Evolutionary conservation across 2,329 filamentous ascomycete genomes (phyloP).

Genomic region (Coniochaeta sp.): DNA sequence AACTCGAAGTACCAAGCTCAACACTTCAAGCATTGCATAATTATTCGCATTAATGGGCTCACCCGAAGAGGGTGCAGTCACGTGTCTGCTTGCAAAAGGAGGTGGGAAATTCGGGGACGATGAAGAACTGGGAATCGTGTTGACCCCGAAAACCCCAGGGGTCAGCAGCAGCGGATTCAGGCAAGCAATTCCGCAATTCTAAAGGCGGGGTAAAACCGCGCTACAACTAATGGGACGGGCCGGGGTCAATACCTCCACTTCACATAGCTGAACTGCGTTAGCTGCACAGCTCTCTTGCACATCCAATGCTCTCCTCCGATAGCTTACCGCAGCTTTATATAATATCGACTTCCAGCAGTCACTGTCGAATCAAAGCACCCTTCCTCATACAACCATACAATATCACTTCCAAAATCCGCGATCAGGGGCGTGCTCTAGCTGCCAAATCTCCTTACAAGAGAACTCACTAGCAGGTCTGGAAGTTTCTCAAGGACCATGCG

Average conservation of each 20-base stretch:
- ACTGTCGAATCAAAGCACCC: not conserved
- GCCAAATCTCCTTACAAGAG: not conserved
- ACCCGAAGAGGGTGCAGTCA: not conserved
- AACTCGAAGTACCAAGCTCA: not conserved
- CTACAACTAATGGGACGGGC: slow-evolving; percentile 1
- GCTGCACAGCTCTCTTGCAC: not conserved
- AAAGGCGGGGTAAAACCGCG: not conserved
- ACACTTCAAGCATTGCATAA: not conserved
- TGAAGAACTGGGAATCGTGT: not conserved
- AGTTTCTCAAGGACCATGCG: not conserved
- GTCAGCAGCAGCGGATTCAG: not conserved
- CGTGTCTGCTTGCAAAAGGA: not conserved
- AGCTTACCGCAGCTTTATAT: not conserved
- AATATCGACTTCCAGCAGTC: not conserved
- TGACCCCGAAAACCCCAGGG: not conserved
- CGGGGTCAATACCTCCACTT: not conserved
- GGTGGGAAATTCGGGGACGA: not conserved
- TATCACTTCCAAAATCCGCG: not conserved
- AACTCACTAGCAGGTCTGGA: not conserved
- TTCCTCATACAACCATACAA: not conserved
- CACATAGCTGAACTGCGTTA: not conserved
- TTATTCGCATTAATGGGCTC: not conserved
- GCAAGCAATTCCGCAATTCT: not conserved
- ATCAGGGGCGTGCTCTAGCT: not conserved
- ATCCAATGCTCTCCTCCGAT: not conserved